A percentile compares a stretch with the other conserved stretches of the same genome.
Conservation (phyloP, 2,329 filamentous ascomycete species). For the Trichoderma sp. region DNA sequence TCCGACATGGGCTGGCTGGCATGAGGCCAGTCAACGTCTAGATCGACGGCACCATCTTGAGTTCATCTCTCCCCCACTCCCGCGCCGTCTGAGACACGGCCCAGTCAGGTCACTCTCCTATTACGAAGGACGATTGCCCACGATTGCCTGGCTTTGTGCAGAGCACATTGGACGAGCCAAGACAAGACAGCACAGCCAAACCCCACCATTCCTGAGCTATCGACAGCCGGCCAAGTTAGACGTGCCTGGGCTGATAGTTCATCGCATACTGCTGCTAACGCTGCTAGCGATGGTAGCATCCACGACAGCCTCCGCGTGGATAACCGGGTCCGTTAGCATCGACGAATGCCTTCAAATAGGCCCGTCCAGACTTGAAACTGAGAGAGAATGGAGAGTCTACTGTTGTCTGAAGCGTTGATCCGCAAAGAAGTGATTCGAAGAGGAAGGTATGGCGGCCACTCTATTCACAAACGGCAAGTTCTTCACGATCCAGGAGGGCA, state of each 20-base stretch:
- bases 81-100: neutral
- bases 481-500: neutral
- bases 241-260: conserved; percentile 11
- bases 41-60: neutral
- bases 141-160: no score
- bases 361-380: neutral
- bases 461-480: conserved; percentile 21
- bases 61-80: neutral
- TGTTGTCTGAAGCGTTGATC: neutral
- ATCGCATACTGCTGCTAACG: neutral
- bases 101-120: no score
- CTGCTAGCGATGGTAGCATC: neutral
- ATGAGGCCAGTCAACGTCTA: conserved; percentile 5
- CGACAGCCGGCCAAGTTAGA: neutral
- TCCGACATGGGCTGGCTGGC: conserved; percentile 14
- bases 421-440: neutral
- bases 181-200: neutral
- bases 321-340: conserved; percentile 5
- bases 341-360: neutral
- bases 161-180: neutral
- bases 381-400: neutral
- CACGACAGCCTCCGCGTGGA: neutral
- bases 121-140: no score
- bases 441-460: conserved; percentile 3
- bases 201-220: conserved; percentile 18